phyloP scores from a whole-genome alignment of 371 early-diverging fungal genomes.

The Rhizopus delemar region DNA sequence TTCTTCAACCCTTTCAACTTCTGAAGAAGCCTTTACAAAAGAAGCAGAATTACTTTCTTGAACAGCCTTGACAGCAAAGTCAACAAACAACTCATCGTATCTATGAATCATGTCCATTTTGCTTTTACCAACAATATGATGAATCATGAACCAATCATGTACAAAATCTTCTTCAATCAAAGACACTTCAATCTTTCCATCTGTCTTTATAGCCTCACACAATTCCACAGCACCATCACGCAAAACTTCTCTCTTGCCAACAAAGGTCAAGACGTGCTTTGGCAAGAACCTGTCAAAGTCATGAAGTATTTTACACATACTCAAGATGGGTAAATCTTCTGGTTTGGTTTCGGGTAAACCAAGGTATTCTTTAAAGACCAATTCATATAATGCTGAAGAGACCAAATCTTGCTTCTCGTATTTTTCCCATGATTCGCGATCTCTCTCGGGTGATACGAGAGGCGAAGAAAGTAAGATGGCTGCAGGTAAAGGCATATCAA shows the following conservation, averaged over 20 bases:
- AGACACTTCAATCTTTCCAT: slow-evolving; percentile 22
- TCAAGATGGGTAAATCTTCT: slow-evolving; percentile 31
- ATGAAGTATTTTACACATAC: slow-evolving; percentile 20
- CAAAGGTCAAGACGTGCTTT: slow-evolving; percentile 32
- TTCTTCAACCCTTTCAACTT: not conserved
- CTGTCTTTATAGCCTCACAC: slow-evolving; percentile 19
- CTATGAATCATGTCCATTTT: slow-evolving; percentile 27
- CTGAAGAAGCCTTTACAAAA: not conserved
- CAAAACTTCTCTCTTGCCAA: slow-evolving; percentile 44
- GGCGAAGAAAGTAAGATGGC: slow-evolving; percentile 37
- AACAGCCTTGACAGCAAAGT: slow-evolving; percentile 23
- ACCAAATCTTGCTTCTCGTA: slow-evolving; percentile 36
- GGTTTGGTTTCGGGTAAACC: slow-evolving; percentile 24
- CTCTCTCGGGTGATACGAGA: slow-evolving; percentile 30
- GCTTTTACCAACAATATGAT: slow-evolving; percentile 36
- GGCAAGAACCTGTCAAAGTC: slow-evolving; percentile 36
- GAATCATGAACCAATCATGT: slow-evolving; percentile 49
- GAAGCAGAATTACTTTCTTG: not conserved
- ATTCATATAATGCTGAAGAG: slow-evolving; percentile 17
- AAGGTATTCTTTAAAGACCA: slow-evolving; percentile 41
- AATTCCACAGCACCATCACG: slow-evolving; percentile 38
- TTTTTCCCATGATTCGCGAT: slow-evolving; percentile 32
- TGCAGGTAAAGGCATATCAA: slow-evolving; percentile 32
- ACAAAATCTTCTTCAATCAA: slow-evolving; percentile 34
- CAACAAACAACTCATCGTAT: slow-evolving; percentile 35